Conservation (phyloP, 2,329 filamentous ascomycete species). For the Ilyonectria robusta region DNA sequence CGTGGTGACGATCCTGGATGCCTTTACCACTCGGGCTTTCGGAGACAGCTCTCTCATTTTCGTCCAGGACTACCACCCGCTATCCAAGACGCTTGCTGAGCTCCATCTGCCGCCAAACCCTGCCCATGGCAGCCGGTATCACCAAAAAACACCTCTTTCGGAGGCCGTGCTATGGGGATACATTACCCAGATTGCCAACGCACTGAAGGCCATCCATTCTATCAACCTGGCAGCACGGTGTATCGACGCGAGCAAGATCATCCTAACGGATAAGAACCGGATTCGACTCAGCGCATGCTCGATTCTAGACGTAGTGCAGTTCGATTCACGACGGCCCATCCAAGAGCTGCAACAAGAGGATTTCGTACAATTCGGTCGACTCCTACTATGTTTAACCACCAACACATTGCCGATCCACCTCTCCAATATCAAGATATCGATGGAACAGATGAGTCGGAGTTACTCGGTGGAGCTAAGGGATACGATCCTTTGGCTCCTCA, state of each 20-base stretch:
- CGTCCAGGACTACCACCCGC: constrained; percentile 92
- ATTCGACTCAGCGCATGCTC: constrained; percentile 90
- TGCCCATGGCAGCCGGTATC: constrained; percentile 61
- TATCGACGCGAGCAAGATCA: constrained; percentile 88
- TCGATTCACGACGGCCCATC: constrained; percentile 77
- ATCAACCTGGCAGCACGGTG: constrained; percentile 87
- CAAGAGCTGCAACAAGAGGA: constrained; percentile 90
- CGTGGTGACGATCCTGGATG: constrained; percentile 89
- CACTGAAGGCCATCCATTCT: constrained; percentile 87
- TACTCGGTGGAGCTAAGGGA: constrained; percentile 87
- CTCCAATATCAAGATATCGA: constrained; percentile 76
- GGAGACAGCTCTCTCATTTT: constrained; percentile 95
- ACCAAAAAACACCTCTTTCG: constrained; percentile 64
- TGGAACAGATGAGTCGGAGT: constrained; percentile 82
- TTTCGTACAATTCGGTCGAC: constrained; percentile 84
- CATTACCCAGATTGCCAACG: constrained; percentile 90
- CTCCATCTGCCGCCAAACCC: constrained; percentile 73
- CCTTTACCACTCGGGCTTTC: constrained; percentile 93
- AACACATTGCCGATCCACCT: constrained; percentile 70
- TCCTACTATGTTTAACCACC: constrained; percentile 86
- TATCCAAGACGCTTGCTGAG: constrained; percentile 91
- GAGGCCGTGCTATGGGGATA: constrained; percentile 92
- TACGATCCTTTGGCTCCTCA: constrained; percentile 85
- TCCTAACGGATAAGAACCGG: constrained; percentile 91
- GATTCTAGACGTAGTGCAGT: constrained; percentile 90